These are phyloP conservation scores for Globisporangium orthogonon DNA, from an alignment of 352 stramenopile genomes.

Conservation along the genomic window DNA sequence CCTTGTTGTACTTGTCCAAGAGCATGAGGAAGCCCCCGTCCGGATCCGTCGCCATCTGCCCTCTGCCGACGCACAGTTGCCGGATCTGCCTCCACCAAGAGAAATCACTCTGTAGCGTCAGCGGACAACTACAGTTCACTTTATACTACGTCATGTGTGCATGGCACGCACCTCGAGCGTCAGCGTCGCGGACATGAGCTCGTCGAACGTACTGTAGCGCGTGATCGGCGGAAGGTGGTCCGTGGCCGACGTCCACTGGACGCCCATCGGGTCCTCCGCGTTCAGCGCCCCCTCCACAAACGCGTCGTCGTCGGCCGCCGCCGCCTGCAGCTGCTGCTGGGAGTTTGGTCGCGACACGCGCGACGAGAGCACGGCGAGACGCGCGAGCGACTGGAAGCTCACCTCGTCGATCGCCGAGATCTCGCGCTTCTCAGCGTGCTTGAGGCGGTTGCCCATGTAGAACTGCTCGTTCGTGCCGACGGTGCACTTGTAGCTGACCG, in stretches of 20 bases:
- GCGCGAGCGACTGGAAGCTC: slow-evolving; percentile 81
- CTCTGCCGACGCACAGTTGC: slow-evolving; percentile 70
- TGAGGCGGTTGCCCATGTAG: slow-evolving; percentile 81
- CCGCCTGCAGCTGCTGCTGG: slow-evolving; percentile 31
- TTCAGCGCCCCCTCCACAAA: slow-evolving; percentile 37
- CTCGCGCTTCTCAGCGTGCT: slow-evolving; percentile 66
- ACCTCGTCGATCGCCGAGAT: slow-evolving; percentile 83
- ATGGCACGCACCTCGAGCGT: slow-evolving; percentile 61
- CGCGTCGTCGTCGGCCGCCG: slow-evolving; percentile 44
- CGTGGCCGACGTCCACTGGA: slow-evolving; percentile 57
- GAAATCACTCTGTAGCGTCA: neutral
- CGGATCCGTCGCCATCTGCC: slow-evolving; percentile 80
- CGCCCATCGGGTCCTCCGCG: slow-evolving; percentile 69
- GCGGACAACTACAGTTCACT: no score
- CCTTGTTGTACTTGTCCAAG: slow-evolving; percentile 84
- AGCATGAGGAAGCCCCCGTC: slow-evolving; percentile 77
- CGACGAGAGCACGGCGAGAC: slow-evolving; percentile 76
- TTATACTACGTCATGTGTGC: no score
- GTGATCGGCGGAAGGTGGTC: slow-evolving; percentile 80
- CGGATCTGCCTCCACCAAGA: slow-evolving; percentile 36
- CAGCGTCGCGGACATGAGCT: slow-evolving; percentile 86
- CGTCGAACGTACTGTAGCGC: slow-evolving; percentile 86
- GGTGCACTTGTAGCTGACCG: slow-evolving; percentile 87
- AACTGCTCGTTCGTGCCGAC: slow-evolving; percentile 85
- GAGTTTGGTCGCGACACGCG: slow-evolving; percentile 67